A percentile compares a stretch with the other conserved stretches of the same genome.
Evolutionary conservation across 2,329 filamentous ascomycete genomes (phyloP).

Genomic region (Aureobasidium sp.): DNA sequence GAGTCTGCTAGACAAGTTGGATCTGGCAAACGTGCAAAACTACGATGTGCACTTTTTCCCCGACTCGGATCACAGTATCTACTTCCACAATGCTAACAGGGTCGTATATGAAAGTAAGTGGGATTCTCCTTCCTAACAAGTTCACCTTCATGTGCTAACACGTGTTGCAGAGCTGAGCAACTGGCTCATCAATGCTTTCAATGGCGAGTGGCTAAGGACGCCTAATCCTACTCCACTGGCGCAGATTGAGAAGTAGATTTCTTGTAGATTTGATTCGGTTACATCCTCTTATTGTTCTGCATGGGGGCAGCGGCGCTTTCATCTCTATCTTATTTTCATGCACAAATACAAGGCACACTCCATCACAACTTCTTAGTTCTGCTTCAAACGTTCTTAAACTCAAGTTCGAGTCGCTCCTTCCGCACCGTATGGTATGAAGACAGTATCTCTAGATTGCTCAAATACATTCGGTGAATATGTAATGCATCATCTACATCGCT

Average conservation of each 20-base stretch:
- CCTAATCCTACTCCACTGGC: conserved; percentile 44
- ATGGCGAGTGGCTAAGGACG: conserved; percentile 78
- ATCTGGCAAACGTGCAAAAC: conserved; percentile 75
- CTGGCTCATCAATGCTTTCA: conserved; percentile 96
- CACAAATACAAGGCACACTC: background rate
- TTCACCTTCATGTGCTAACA: conserved; percentile 17
- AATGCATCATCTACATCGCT: background rate
- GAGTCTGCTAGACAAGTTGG: conserved; percentile 76
- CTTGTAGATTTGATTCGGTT: background rate
- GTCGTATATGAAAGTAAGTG: conserved; percentile 89
- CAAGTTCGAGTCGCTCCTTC: background rate
- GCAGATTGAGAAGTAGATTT: conserved; percentile 16
- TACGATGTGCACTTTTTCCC: conserved; percentile 97
- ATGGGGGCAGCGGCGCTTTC: background rate
- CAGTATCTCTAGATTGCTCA: background rate
- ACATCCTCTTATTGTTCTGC: background rate
- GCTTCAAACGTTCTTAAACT: background rate
- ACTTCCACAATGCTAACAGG: conserved; percentile 84
- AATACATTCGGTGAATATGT: background rate
- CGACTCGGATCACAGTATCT: conserved; percentile 91
- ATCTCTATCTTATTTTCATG: background rate
- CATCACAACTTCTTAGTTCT: background rate
- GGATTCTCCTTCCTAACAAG: background rate
- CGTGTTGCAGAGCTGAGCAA: conserved; percentile 59
- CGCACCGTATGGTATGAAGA: background rate